phyloP scores from a whole-genome alignment of 768 basidiomycete species.

The Lepiota venenata region DNA sequence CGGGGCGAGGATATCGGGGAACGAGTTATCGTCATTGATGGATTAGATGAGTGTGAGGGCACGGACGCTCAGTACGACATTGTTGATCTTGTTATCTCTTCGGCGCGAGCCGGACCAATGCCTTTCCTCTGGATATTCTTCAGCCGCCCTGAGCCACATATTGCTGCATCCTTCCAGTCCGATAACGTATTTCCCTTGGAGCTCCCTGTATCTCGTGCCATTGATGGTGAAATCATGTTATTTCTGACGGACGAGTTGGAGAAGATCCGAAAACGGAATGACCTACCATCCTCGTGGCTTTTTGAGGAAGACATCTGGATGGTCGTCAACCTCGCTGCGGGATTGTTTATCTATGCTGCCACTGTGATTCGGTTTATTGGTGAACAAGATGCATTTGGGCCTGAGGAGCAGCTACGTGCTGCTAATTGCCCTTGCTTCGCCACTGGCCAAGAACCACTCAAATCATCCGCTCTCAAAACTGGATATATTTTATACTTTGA shows the following conservation, averaged over 20 bases:
- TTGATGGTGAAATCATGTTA: background rate
- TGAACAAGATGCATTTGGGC: background rate
- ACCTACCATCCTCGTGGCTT: background rate
- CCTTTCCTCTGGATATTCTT: background rate
- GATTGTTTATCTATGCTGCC: background rate
- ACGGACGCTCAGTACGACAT: background rate
- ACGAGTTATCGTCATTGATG: background rate
- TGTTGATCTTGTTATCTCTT: background rate
- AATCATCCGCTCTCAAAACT: background rate
- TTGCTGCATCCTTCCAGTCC: background rate
- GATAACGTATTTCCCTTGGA: background rate
- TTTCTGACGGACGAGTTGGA: background rate
- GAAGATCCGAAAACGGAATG: background rate
- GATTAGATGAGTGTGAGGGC: background rate
- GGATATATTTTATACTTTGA: background rate
- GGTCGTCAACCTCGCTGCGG: background rate
- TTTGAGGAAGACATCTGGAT: background rate
- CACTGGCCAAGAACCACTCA: background rate
- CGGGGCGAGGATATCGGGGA: background rate
- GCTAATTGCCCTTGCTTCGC: background rate
- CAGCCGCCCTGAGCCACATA: constrained; percentile 1
- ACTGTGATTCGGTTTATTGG: background rate
- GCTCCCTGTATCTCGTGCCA: background rate
- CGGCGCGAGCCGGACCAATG: background rate
- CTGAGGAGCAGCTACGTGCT: background rate